Percentiles rank a stretch among this genome's conserved stretches.
These are phyloP conservation scores for Beauveria caledonica DNA, from an alignment of 2,329 filamentous ascomycete species.

Conservation along the genomic window DNA sequence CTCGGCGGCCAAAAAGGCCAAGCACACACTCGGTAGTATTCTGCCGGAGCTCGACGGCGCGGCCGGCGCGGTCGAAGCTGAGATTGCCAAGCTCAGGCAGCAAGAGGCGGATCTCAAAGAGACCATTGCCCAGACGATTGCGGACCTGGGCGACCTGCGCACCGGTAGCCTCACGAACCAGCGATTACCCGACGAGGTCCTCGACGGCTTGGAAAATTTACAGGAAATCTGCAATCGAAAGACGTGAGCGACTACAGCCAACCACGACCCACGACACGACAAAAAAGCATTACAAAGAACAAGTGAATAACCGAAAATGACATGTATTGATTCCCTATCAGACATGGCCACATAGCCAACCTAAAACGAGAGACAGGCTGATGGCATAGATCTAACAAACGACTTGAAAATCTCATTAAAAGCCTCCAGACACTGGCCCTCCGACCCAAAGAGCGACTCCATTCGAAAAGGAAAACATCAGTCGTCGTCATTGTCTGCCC, in stretches of 20 bases:
- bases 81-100: constrained; percentile 56
- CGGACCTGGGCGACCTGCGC: constrained; percentile 70
- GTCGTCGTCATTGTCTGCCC: constrained; percentile 4
- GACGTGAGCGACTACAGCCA: constrained; percentile 20
- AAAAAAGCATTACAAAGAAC: neutral
- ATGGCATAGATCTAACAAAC: constrained; percentile 15
- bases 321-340: constrained; percentile 11
- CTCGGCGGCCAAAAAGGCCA: constrained; percentile 35
- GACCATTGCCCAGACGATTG: constrained; percentile 57
- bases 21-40: constrained; percentile 57
- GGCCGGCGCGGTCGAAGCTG: constrained; percentile 54
- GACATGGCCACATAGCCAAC: constrained; percentile 6
- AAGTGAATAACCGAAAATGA: constrained; percentile 7
- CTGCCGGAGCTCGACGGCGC: constrained; percentile 63
- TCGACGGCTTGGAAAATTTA: constrained; percentile 50
- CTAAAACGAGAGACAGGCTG: neutral
- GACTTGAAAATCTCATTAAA: neutral
- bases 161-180: constrained; percentile 67
- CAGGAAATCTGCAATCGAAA: constrained; percentile 53
- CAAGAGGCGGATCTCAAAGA: constrained; percentile 54
- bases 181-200: constrained; percentile 55
- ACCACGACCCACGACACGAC: neutral
- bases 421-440: neutral
- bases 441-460: constrained; percentile 5
- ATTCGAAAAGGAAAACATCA: constrained; percentile 7